These are phyloP conservation scores for Diplodia seriata DNA, from an alignment of 2,329 filamentous ascomycete species.

Conservation along the genomic window DNA sequence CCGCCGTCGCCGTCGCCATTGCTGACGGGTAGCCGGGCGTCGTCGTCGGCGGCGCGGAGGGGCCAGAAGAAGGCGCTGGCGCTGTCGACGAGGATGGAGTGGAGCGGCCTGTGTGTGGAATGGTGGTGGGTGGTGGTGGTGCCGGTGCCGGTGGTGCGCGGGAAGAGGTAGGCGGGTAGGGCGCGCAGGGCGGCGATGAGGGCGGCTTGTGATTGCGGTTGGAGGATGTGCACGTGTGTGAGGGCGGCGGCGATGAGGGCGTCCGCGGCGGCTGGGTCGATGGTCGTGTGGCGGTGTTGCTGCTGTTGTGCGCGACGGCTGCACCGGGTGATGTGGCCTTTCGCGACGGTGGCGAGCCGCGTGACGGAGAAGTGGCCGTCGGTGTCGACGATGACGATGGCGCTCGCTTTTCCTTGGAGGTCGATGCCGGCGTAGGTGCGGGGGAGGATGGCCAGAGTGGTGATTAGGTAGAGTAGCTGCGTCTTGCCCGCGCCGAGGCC, in stretches of 20 bases:
- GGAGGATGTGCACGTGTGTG: conserved; percentile 65
- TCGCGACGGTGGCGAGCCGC: conserved; percentile 53
- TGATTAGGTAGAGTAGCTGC: conserved; percentile 64
- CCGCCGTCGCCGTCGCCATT: too few species aligned
- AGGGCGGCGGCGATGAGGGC: conserved; percentile 52
- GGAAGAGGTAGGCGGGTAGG: conserved; percentile 60
- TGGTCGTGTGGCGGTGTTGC: neutral
- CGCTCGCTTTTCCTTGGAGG: conserved; percentile 55
- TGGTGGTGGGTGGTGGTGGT: conserved; percentile 44
- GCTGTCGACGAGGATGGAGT: conserved; percentile 62
- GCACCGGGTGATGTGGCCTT: conserved; percentile 36
- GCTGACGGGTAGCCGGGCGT: neutral
- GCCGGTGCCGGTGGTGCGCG: too few species aligned
- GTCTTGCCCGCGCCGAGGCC: conserved; percentile 63
- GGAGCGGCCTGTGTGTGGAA: conserved; percentile 56
- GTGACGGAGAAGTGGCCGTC: conserved; percentile 61
- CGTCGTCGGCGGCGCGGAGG: conserved; percentile 49
- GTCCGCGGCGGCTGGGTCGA: conserved; percentile 32
- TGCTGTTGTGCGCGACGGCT: neutral
- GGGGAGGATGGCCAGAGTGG: conserved; percentile 60
- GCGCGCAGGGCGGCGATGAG: conserved; percentile 58
- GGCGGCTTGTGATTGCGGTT: conserved; percentile 58
- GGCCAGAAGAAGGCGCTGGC: conserved; percentile 64
- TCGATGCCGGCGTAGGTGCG: conserved; percentile 38
- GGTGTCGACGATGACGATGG: conserved; percentile 64